Evolutionary conservation across 1,284 basidiomycete species (phyloP).

Genomic region (Phaffia rhodozyma): DNA sequence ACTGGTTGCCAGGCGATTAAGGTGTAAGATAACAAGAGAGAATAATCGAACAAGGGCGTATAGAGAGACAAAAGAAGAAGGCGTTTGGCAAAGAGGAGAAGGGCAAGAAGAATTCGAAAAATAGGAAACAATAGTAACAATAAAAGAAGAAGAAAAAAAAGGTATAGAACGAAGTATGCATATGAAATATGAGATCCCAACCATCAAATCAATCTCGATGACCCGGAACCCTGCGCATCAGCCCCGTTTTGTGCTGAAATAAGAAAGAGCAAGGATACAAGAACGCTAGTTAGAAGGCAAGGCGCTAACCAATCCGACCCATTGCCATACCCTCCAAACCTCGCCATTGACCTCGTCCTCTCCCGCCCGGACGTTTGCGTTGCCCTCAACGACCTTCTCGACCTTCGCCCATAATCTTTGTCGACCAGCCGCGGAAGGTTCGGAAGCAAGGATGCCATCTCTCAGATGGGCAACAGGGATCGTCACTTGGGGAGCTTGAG

Average conservation of each 20-base stretch:
- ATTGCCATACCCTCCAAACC: conserved; percentile 44
- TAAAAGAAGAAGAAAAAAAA: too few relatives aligned
- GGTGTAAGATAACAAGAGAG: too few relatives aligned
- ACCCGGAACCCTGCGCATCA: too few relatives aligned
- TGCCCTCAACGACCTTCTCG: conserved; percentile 76
- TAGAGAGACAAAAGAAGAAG: too few relatives aligned
- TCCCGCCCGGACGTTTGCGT: conserved; percentile 83
- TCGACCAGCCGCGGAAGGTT: conserved; percentile 57
- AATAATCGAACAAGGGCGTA: too few relatives aligned
- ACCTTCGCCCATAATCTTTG: conserved; percentile 75
- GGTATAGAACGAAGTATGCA: too few relatives aligned
- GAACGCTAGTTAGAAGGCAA: background rate
- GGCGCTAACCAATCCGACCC: conserved; percentile 28
- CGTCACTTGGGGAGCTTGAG: conserved; percentile 62
- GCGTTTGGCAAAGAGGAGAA: too few relatives aligned
- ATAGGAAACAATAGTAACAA: too few relatives aligned
- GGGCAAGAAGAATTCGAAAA: too few relatives aligned
- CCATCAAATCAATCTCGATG: too few relatives aligned
- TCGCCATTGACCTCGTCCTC: conserved; percentile 76
- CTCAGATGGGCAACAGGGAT: conserved; percentile 81
- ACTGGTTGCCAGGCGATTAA: too few relatives aligned
- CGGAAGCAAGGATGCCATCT: conserved; percentile 72
- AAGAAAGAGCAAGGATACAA: background rate
- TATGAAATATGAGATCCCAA: too few relatives aligned
- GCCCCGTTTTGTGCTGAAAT: background rate